Percentiles rank a stretch among this genome's conserved stretches.
phyloP scores from a whole-genome alignment of 306 rosid species.

The Fagus crenata region DNA sequence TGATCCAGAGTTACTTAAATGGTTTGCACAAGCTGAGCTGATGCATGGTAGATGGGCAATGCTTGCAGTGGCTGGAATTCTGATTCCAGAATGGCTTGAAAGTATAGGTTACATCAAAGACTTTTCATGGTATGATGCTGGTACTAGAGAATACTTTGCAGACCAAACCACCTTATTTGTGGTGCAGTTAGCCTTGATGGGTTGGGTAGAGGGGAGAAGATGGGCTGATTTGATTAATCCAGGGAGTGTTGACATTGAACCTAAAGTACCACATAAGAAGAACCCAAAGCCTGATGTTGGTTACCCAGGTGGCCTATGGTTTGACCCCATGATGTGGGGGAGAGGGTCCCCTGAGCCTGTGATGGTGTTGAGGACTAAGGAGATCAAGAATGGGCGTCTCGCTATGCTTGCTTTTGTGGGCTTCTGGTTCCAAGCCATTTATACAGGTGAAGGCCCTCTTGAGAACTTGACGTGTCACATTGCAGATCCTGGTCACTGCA shows the following conservation, averaged over 20 bases:
- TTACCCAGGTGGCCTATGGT: slow-evolving; percentile 94
- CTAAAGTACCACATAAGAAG: slow-evolving; percentile 64
- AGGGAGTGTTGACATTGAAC: slow-evolving; percentile 84
- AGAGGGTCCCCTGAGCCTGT: slow-evolving; percentile 96
- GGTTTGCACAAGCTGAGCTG: slow-evolving; percentile 91
- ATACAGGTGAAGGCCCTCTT: slow-evolving; percentile 72
- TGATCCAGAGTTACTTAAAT: slow-evolving; percentile 76
- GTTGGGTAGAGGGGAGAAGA: slow-evolving; percentile 89
- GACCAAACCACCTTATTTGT: slow-evolving; percentile 69
- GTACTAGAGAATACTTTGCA: slow-evolving; percentile 68
- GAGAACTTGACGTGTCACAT: slow-evolving; percentile 72
- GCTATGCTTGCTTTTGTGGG: slow-evolving; percentile 94
- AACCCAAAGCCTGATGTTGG: slow-evolving; percentile 82
- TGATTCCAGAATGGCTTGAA: slow-evolving; percentile 68
- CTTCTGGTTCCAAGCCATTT: slow-evolving; percentile 80
- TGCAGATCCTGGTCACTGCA: slow-evolving; percentile 95
- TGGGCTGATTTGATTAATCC: slow-evolving; percentile 91
- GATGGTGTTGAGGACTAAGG: slow-evolving; percentile 88
- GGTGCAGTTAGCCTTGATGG: slow-evolving; percentile 73
- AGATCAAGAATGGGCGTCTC: slow-evolving; percentile 88
- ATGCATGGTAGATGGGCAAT: slow-evolving; percentile 92
- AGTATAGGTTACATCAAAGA: slow-evolving; percentile 59
- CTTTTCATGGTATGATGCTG: slow-evolving; percentile 79
- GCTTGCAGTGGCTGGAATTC: slow-evolving; percentile 82
- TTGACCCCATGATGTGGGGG: slow-evolving; percentile 88